A percentile compares a stretch with the other conserved stretches of the same genome.
Conservation (phyloP, 345 rosid species). For the Melaleuca quinquenervia region DNA sequence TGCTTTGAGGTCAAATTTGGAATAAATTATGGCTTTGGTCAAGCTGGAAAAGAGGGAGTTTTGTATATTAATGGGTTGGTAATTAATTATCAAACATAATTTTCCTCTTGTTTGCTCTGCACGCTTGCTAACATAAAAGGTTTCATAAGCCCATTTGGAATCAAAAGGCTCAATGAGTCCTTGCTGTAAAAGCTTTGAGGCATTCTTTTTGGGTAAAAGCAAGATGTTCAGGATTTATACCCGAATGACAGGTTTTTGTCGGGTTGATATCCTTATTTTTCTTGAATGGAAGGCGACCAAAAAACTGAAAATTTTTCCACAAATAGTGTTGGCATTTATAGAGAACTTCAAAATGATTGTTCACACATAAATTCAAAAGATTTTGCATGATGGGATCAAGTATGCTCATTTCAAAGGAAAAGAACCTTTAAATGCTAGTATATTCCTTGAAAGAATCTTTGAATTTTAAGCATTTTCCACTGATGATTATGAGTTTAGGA, state of each 20-base stretch:
- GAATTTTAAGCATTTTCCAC: neutral
- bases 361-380: no score
- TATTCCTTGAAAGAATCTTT: neutral
- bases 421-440: neutral
- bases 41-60: neutral
- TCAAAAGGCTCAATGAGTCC: neutral
- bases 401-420: no score
- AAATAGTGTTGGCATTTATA: no score
- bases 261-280: neutral
- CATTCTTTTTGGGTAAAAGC: neutral
- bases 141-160: no score
- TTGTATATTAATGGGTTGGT: no score
- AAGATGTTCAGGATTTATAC: neutral
- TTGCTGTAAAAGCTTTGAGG: neutral
- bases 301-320: neutral
- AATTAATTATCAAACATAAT: no score
- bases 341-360: no score
- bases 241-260: neutral
- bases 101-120: no score
- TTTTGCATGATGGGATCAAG: no score
- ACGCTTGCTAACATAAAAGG: no score
- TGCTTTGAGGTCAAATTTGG: neutral
- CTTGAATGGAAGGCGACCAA: neutral
- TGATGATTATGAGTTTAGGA: neutral
- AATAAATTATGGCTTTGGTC: neutral